Base-by-base conservation (phyloP, 768 basidiomycete species). In the Suillus tomentosus region DNA sequence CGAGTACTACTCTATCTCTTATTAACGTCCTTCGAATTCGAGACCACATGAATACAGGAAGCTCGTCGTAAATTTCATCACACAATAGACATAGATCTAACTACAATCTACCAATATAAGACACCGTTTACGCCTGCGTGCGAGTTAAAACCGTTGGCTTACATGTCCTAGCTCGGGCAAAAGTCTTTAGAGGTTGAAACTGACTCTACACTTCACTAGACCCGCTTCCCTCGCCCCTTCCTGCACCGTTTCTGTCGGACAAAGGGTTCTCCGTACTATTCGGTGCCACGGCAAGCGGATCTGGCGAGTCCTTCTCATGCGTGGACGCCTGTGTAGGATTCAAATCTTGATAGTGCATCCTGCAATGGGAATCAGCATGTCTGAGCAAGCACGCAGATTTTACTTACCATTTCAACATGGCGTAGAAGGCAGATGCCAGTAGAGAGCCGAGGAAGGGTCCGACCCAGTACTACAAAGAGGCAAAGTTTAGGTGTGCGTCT, bases 371-470 rank as follows among this genome's bases (percentile, higher is more conserved):
- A 27, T 40, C 34, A 54, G 53, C 37, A 31, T 51, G 69, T 37
- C 65, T 65, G 43, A 43, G 22, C 62, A 24, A 37, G 61, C 37
- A 43, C 37, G 55, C n/a, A 34, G 47, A 27, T 31, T 45, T 31
- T 22, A 76, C 78, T 66, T 65, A 82, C 81, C 69, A 77, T 71
- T 90, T 90, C 64, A 90, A 79, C 22, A 81, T 65, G 40, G 79
- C 71, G 71, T 90, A 92, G 68, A 91, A 81, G 7, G 70, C 80
- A 17, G 84, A 79, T 39, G 77, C 87, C 10, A 92, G 78, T 11
- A 92, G 71, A 6, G 87, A 81, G 37, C 91, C 90, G 24, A 91
- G 78, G 61, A 83, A 82, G 0, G 89, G 89, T 45, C 91, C 90
- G 10, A 90, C 75, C 89, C 88, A 89, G 69, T 89, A 89, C 86